These are phyloP conservation scores for Friedmanniomyces endolithicus DNA, from an alignment of 495 filamentous ascomycete species.

Conservation along the genomic window DNA sequence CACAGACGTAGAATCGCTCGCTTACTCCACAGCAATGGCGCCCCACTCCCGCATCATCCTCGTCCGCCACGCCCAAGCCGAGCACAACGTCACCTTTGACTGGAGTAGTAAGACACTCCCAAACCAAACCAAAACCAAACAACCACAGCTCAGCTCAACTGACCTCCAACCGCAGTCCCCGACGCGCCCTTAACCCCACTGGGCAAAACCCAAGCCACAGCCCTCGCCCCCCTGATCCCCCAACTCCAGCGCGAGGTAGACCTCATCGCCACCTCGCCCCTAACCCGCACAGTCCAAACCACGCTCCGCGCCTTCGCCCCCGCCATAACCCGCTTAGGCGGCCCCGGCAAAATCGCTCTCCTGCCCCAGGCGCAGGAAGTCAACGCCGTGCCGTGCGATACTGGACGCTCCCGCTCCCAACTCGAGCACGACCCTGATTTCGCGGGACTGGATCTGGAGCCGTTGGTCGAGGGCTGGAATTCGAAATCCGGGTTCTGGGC, in stretches of 20 bases:
- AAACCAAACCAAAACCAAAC: not conserved
- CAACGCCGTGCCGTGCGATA: conserved; percentile 21
- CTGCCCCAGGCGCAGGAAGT: conserved; percentile 18
- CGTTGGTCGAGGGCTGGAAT: conserved; percentile 14
- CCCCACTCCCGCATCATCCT: conserved; percentile 14
- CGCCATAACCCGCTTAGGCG: conserved; percentile 11
- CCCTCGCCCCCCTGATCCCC: conserved; percentile 6
- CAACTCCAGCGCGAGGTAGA: conserved; percentile 4
- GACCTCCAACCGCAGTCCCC: conserved; percentile 2
- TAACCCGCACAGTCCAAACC: conserved; percentile 14
- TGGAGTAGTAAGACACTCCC: conserved; percentile 11
- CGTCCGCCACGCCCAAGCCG: conserved; percentile 16
- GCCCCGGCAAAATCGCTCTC: conserved; percentile 5
- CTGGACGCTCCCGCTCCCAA: conserved; percentile 12
- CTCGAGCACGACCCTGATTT: conserved; percentile 14
- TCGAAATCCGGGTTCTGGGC: conserved; percentile 14
- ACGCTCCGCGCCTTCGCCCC: conserved; percentile 12
- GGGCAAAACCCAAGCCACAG: conserved; percentile 14
- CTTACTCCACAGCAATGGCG: conserved; percentile 4
- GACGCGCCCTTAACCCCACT: conserved; percentile 18
- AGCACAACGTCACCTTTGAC: conserved; percentile 17
- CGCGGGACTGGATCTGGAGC: conserved; percentile 7
- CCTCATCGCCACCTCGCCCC: conserved; percentile 17
- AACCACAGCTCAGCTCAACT: not conserved
- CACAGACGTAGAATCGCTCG: not conserved